Evolutionary conservation across 164 flowering plant species (phyloP), one percentile per base, ranked within the genome.

Genomic region (Malania oleifera): DNA sequence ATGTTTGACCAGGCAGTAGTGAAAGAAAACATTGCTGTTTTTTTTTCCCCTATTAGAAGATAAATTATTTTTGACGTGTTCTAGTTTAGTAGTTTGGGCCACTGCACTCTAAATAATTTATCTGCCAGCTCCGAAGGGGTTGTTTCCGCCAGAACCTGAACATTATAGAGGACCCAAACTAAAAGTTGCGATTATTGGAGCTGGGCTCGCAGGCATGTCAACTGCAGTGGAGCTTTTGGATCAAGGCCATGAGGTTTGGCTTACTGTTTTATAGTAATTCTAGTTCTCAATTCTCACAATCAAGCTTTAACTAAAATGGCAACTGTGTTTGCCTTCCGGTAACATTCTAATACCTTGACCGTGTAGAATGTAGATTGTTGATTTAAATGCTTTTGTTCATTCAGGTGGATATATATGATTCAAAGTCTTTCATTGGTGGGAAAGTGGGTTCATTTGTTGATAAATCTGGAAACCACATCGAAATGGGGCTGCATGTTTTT

Each of bases 121-220:
- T 40, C 25, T 72, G 18, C 62, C 95, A 93, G 98, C 97, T 77
- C 95, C 98, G 29, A 90, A 88, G 60, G 98, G 98, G 8, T 71
- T 93, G 62, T 93, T 89, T 77, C 98, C 98, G 17, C 96, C 98
- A 20, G 98, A 93, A 70, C 98, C 98, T 51, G 90, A 84, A 71
- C 87, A 71, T 52, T 93, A 93, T 58, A 66, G 83, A 61, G 98
- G 98, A 48, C 97, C 98, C 17, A 93, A 93, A 73, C 79, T 93
- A 41, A 90, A 93, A 75, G 96, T 93, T 44, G 98, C 98, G 19
- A 89, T 93, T n/a, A 83, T 93, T 58, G 98, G 98, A 64, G 95
- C 98, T 64, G 98, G 98, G 45, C 95, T 93, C 49, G 97, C 98
- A 6, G 98, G 97, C 63, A 93, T 93, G 98, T 93, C 98, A 31